Percentiles rank a stretch among this genome's conserved stretches.
Evolutionary conservation across 2,329 filamentous ascomycete genomes (phyloP).

Genomic region (Cryphonectria parasitica): DNA sequence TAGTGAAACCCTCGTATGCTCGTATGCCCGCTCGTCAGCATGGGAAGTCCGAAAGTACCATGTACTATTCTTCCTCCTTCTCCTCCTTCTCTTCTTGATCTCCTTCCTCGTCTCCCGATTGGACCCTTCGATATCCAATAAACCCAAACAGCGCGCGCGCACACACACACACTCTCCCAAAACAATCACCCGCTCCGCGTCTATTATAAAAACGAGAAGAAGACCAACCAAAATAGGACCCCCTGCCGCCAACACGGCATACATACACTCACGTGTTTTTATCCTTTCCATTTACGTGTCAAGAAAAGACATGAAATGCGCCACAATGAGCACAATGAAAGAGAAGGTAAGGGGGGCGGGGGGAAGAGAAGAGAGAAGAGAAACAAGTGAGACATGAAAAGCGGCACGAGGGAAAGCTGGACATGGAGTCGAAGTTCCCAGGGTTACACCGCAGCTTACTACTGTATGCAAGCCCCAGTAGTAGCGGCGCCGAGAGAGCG

Average conservation of each 20-base stretch:
- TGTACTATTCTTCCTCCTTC: background rate
- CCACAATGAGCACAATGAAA: background rate
- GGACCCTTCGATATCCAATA: background rate
- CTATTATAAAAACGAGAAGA: background rate
- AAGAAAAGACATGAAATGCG: background rate
- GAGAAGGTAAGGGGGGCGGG: no score
- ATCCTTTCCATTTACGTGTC: no score
- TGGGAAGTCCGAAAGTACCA: background rate
- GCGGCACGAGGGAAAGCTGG: background rate
- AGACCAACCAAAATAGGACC: background rate
- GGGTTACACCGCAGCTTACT: conserved; percentile 6
- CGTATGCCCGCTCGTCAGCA: background rate
- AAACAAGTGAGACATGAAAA: background rate
- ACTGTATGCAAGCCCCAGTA: background rate
- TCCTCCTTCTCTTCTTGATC: background rate
- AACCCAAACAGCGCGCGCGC: background rate
- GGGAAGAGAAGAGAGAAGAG: background rate
- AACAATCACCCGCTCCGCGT: background rate
- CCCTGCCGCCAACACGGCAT: background rate
- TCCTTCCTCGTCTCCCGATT: background rate
- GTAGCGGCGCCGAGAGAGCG: no score
- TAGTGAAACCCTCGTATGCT: background rate
- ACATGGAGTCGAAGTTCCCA: background rate
- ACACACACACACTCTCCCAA: background rate
- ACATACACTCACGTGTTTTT: background rate